Evolutionary conservation across 1,284 basidiomycete genomes (phyloP).

Genomic region (Coriolopsis trogii): DNA sequence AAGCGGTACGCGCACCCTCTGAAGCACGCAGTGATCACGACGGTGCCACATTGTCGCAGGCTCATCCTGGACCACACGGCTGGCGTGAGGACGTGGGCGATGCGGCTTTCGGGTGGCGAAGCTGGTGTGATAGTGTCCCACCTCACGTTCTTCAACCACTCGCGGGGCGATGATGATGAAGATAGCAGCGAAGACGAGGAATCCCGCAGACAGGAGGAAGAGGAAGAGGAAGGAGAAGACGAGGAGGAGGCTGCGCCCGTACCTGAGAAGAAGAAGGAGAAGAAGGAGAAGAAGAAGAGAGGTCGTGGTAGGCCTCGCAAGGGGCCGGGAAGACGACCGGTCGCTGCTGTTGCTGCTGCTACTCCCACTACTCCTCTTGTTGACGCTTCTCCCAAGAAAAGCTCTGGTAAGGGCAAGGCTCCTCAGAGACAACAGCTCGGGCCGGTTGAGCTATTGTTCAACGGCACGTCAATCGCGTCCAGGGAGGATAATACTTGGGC

Average conservation of each 20-base stretch:
- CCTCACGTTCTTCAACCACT: conserved; percentile 52
- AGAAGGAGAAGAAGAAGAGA: conserved; percentile 24
- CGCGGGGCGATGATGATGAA: conserved; percentile 52
- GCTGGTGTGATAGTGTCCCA: conserved; percentile 52
- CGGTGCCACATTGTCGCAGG: conserved; percentile 59
- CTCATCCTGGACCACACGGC: conserved; percentile 61
- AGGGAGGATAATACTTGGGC: conserved; percentile 49
- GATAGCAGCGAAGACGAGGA: conserved; percentile 33
- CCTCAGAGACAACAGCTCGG: conserved; percentile 21
- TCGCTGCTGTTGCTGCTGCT: too few relatives aligned
- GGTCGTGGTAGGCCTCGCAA: conserved; percentile 18
- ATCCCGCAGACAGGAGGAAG: conserved; percentile 25
- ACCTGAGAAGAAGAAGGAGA: too few relatives aligned
- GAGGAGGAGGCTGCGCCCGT: conserved; percentile 13
- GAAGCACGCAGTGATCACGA: conserved; percentile 49
- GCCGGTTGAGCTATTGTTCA: conserved; percentile 35
- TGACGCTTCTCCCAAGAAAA: too few relatives aligned
- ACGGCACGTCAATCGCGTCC: conserved; percentile 25
- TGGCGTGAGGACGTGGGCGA: conserved; percentile 68
- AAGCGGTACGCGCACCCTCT: conserved; percentile 25
- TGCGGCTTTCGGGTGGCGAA: conserved; percentile 59
- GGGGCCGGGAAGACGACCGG: conserved; percentile 11
- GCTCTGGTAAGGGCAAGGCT: conserved; percentile 36
- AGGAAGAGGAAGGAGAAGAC: conserved; percentile 21
- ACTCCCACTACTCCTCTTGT: too few relatives aligned